Conservation (phyloP, 768 basidiomycete genomes). For the Pulveroboletus sp. region DNA sequence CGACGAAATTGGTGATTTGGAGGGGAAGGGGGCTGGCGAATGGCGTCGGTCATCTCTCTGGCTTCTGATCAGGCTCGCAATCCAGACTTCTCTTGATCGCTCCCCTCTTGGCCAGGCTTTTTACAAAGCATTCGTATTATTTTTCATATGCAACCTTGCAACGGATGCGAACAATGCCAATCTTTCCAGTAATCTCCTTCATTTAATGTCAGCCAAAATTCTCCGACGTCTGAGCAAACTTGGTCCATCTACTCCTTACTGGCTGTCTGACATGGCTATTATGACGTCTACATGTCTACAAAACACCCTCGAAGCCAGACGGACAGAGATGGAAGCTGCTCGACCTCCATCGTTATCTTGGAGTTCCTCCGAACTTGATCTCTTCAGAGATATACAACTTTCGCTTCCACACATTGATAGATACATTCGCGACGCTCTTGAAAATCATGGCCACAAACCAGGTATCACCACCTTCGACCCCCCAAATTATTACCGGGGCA, state of each 20-base stretch:
- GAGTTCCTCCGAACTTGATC: constrained; percentile 1
- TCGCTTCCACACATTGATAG: constrained; percentile 28
- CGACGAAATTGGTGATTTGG: too few species aligned
- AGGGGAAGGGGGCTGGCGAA: too few species aligned
- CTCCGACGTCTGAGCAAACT: constrained; percentile 1
- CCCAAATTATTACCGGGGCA: neutral
- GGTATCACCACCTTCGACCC: neutral
- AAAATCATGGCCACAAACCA: constrained; percentile 3
- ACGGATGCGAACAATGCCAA: too few species aligned
- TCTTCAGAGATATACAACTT: constrained; percentile 28
- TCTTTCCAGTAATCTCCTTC: neutral
- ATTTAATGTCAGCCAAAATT: neutral
- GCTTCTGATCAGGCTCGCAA: constrained; percentile 43
- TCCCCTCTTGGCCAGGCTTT: neutral
- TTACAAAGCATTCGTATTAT: constrained; percentile 32
- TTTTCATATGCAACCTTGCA: constrained; percentile 17
- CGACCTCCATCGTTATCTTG: constrained; percentile 7
- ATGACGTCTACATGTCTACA: neutral
- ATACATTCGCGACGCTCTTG: constrained; percentile 27
- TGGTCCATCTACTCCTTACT: neutral
- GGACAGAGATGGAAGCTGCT: neutral
- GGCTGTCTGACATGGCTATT: neutral
- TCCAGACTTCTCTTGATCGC: constrained; percentile 35
- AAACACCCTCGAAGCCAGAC: neutral
- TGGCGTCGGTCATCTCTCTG: constrained; percentile 28